Conservation (phyloP, 495 filamentous ascomycete species). For the Penicillium ochrochloron region DNA sequence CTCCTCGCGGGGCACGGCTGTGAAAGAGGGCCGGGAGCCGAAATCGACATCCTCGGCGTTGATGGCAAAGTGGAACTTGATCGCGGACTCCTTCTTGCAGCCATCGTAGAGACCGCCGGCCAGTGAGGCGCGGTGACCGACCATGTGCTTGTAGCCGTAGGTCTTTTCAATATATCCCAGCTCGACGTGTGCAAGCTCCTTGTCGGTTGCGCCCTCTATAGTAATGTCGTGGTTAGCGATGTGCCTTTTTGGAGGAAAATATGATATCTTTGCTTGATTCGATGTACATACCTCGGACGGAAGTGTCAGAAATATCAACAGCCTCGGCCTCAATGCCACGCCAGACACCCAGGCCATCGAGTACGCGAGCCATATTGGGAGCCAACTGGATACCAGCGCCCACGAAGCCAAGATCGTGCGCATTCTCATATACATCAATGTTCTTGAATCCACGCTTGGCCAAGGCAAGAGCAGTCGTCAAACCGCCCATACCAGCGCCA, state of each 20-base stretch:
- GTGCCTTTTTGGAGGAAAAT: too few relatives aligned
- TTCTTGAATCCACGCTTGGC: conserved; percentile 73
- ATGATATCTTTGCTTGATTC: too few relatives aligned
- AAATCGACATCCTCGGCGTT: conserved; percentile 56
- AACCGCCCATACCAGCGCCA: conserved; percentile 73
- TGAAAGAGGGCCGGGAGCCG: conserved; percentile 59
- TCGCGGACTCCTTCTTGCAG: conserved; percentile 64
- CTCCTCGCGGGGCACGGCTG: conserved; percentile 59
- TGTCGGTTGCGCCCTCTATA: conserved; percentile 67
- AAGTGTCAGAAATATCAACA: conserved; percentile 57
- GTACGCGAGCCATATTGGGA: conserved; percentile 77
- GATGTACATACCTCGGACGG: conserved; percentile 50
- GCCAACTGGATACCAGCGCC: conserved; percentile 84
- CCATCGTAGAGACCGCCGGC: conserved; percentile 69
- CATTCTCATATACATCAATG: conserved; percentile 74
- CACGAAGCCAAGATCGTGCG: conserved; percentile 76
- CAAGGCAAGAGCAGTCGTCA: conserved; percentile 72
- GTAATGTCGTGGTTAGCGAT: not conserved
- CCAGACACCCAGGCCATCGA: conserved; percentile 72
- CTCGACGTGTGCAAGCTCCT: conserved; percentile 70
- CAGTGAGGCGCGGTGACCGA: conserved; percentile 75
- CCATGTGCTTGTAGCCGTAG: conserved; percentile 78
- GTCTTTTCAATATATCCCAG: conserved; percentile 67
- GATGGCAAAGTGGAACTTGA: conserved; percentile 72
- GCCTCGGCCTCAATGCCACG: conserved; percentile 67